Percentiles rank a stretch among this genome's conserved stretches.
These are phyloP conservation scores for Dendrostoma leiphaemia DNA, from an alignment of 2,329 filamentous ascomycete genomes.

Conservation along the genomic window DNA sequence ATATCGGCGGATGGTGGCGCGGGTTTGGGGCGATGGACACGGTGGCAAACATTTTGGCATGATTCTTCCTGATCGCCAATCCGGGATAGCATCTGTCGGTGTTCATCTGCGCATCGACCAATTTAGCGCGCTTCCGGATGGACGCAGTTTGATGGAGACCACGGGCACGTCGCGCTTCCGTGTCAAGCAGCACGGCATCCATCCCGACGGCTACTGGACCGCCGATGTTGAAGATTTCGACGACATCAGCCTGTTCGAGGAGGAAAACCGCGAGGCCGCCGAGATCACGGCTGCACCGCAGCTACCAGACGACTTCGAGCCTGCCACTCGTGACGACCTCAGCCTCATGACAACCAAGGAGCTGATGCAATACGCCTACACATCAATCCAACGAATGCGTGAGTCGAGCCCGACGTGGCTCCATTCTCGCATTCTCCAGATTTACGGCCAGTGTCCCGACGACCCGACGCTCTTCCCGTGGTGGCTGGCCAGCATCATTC, in stretches of 20 bases:
- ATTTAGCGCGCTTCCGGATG: conserved; percentile 72
- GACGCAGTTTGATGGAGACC: conserved; percentile 78
- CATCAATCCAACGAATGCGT: conserved; percentile 70
- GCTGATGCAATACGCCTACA: conserved; percentile 62
- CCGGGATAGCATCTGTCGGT: conserved; percentile 42
- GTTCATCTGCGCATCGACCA: conserved; percentile 76
- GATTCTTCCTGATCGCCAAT: conserved; percentile 66
- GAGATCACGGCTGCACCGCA: conserved; percentile 40
- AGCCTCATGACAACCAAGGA: conserved; percentile 66
- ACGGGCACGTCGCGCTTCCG: conserved; percentile 75
- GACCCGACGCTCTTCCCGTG: conserved; percentile 80
- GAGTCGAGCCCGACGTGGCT: conserved; percentile 72
- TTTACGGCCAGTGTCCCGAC: conserved; percentile 74
- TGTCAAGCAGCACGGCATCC: conserved; percentile 59
- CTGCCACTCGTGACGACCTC: conserved; percentile 34
- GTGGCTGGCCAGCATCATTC: conserved; percentile 84
- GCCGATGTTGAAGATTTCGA: conserved; percentile 75
- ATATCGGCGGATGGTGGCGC: conserved; percentile 84
- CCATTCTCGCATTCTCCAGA: conserved; percentile 65
- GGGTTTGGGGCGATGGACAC: conserved; percentile 57
- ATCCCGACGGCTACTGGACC: conserved; percentile 72
- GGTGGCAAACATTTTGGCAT: conserved; percentile 79
- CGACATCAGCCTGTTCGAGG: conserved; percentile 77
- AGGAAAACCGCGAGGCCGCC: conserved; percentile 71
- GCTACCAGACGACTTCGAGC: conserved; percentile 1